These are phyloP conservation scores for Plasmopara muralis DNA, from an alignment of 352 stramenopile species.

Conservation along the genomic window DNA sequence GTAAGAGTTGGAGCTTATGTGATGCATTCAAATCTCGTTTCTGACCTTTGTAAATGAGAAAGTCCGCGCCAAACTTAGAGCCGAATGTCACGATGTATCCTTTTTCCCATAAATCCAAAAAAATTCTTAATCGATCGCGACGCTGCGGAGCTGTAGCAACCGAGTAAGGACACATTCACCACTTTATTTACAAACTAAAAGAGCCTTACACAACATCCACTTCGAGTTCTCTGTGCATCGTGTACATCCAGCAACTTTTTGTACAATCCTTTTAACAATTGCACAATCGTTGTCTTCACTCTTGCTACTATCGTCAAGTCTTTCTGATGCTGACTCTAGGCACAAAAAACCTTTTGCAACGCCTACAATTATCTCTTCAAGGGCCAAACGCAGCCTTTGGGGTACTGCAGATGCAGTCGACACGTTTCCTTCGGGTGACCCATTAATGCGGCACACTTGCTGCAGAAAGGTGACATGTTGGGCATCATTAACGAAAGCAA, in stretches of 20 bases:
- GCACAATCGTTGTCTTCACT: neutral
- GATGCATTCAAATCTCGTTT: neutral
- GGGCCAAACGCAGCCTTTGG: constrained; percentile 27
- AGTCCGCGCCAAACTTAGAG: constrained; percentile 81
- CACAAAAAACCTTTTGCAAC: constrained; percentile 32
- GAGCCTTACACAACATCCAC: constrained; percentile 24
- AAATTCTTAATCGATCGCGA: constrained; percentile 39
- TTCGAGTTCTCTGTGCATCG: neutral
- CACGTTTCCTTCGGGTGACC: constrained; percentile 11
- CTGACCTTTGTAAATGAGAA: constrained; percentile 68
- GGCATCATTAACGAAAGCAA: constrained; percentile 22
- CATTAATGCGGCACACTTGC: constrained; percentile 23
- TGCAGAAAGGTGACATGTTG: constrained; percentile 16
- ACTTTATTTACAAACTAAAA: neutral
- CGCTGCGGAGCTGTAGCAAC: constrained; percentile 18
- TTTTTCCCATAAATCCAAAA: constrained; percentile 55
- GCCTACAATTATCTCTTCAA: constrained; percentile 44
- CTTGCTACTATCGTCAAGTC: neutral
- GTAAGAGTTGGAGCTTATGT: neutral
- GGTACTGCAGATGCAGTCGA: neutral
- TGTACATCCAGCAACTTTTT: constrained; percentile 8
- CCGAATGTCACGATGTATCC: constrained; percentile 63
- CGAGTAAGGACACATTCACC: constrained; percentile 5
- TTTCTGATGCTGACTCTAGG: constrained; percentile 12
- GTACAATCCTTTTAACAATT: constrained; percentile 8